These are phyloP conservation scores for Paramyrothecium roridum DNA, from an alignment of 2,329 filamentous ascomycete genomes.

Conservation along the genomic window DNA sequence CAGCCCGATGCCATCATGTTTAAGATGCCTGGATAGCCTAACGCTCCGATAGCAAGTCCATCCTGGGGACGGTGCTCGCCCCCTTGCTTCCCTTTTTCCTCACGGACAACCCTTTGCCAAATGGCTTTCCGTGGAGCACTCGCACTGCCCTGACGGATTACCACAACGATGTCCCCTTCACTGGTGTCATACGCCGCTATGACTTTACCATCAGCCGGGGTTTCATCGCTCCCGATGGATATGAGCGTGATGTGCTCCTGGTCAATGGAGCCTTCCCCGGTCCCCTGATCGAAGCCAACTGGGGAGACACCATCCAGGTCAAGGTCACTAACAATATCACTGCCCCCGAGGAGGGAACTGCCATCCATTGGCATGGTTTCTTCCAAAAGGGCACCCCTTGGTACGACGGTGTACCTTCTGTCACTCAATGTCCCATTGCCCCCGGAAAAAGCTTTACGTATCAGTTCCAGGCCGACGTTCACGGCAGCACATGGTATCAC, in stretches of 20 bases:
- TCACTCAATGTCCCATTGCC: constrained; percentile 64
- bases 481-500: constrained; percentile 58
- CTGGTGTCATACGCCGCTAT: constrained; percentile 53
- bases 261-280: constrained; percentile 66
- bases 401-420: constrained; percentile 50
- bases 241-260: constrained; percentile 50
- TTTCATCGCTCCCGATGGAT: constrained; percentile 53
- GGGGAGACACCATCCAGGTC: constrained; percentile 61
- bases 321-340: constrained; percentile 68
- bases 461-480: constrained; percentile 48
- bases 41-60: constrained; percentile 27
- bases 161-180: constrained; percentile 44
- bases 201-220: constrained; percentile 51
- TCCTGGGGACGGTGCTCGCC: constrained; percentile 35
- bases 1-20: neutral
- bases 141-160: constrained; percentile 45
- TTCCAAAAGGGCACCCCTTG: constrained; percentile 45
- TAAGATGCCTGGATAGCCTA: neutral
- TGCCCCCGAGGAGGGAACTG: constrained; percentile 40
- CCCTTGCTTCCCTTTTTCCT: constrained; percentile 39
- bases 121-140: constrained; percentile 51
- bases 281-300: constrained; percentile 61
- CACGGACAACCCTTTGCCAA: constrained; percentile 44
- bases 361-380: constrained; percentile 54
- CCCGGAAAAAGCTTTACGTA: constrained; percentile 56